These are phyloP conservation scores for Cajanus cajan DNA, from an alignment of 306 rosid genomes.

Conservation along the genomic window DNA sequence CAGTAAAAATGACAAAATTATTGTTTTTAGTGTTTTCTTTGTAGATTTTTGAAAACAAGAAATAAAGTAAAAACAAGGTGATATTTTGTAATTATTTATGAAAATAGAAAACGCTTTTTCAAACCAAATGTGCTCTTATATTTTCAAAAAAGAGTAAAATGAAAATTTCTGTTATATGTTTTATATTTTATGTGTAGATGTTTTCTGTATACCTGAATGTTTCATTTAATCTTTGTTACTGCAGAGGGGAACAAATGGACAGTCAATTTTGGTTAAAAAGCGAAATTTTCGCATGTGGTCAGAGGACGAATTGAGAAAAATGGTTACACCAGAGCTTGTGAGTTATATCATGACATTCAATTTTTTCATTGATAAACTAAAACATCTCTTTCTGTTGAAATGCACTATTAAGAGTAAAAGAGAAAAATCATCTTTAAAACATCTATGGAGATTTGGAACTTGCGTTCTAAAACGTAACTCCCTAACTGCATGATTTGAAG, in stretches of 20 bases:
- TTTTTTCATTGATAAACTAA: slow-evolving; percentile 23
- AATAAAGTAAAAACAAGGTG: neutral
- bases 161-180: neutral
- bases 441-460: neutral
- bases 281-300: slow-evolving; percentile 80
- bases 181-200: neutral
- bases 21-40: neutral
- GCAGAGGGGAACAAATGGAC: slow-evolving; percentile 81
- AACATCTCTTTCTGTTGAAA: slow-evolving; percentile 12
- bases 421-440: neutral
- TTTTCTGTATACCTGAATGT: slow-evolving; percentile 34
- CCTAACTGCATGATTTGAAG: neutral
- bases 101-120: neutral
- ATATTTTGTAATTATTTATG: neutral
- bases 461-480: neutral
- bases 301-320: slow-evolving; percentile 76
- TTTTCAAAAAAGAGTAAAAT: neutral
- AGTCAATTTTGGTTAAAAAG: slow-evolving; percentile 77
- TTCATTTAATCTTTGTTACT: slow-evolving; percentile 36
- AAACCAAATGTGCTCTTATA: neutral
- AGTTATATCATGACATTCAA: slow-evolving; percentile 36
- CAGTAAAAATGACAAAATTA: neutral
- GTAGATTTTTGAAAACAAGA: neutral
- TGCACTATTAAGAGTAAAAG: slow-evolving; percentile 9
- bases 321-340: slow-evolving; percentile 94